Percentiles rank a stretch among this genome's conserved stretches.
These are phyloP conservation scores for Prunus yedoensis DNA, from an alignment of 331 rosid species.

Conservation along the genomic window DNA sequence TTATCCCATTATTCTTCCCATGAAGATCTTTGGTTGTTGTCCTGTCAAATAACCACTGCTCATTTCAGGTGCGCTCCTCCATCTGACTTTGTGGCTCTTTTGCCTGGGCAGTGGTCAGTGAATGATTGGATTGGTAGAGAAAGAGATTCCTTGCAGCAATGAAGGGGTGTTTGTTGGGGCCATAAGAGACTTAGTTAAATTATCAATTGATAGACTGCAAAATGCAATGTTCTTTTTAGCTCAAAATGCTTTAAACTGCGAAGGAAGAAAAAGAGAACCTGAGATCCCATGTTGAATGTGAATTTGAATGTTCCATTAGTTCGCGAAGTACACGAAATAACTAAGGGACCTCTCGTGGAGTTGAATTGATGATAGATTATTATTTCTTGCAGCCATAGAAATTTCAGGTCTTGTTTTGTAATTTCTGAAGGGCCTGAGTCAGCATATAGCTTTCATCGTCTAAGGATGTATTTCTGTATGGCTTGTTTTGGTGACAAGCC, in stretches of 20 bases:
- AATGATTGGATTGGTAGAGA: conserved; percentile 1
- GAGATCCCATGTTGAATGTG: not conserved
- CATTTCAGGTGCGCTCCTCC: conserved; percentile 4
- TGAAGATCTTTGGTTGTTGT: not conserved
- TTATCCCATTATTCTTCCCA: not conserved
- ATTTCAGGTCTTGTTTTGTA: not conserved
- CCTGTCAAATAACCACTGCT: conserved; percentile 6
- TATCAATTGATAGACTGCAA: not conserved
- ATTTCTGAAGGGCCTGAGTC: not conserved
- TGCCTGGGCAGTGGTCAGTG: conserved; percentile 3
- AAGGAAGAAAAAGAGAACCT: not conserved
- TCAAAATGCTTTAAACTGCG: not conserved
- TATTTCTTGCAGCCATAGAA: not conserved
- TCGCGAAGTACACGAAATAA: not conserved
- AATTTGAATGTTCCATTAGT: not conserved
- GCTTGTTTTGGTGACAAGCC: not conserved
- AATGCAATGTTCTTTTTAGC: not conserved
- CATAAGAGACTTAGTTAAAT: not conserved
- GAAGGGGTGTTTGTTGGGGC: not conserved
- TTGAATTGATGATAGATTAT: not conserved
- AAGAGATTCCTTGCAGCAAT: not conserved
- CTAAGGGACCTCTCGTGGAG: not conserved
- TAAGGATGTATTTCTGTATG: too few relatives aligned
- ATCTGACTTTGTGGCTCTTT: not conserved
- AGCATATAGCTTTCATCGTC: not conserved